Evolutionary conservation across 2,329 filamentous ascomycete species (phyloP).

Genomic region (Blastomyces emzantsi): DNA sequence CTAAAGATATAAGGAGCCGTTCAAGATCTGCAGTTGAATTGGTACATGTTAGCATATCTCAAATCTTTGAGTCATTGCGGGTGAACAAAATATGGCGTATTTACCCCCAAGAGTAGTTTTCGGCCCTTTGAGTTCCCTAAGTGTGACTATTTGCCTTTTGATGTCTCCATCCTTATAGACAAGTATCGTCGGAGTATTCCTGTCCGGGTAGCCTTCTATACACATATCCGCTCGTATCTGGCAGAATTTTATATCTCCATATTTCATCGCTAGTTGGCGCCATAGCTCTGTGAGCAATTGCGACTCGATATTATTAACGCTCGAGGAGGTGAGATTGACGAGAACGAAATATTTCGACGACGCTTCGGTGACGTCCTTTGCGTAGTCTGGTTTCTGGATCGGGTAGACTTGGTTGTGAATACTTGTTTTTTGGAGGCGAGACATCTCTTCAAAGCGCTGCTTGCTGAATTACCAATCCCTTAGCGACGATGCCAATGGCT

Average conservation of each 20-base stretch:
- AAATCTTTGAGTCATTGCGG: background rate
- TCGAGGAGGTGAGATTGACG: constrained; percentile 71
- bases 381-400: constrained; percentile 88
- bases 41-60: background rate
- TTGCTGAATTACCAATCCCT: constrained; percentile 38
- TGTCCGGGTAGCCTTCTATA: constrained; percentile 92
- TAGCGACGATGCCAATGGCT: background rate
- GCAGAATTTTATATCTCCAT: constrained; percentile 94
- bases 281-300: constrained; percentile 75
- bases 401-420: constrained; percentile 88
- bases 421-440: constrained; percentile 62
- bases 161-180: constrained; percentile 92
- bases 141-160: constrained; percentile 80
- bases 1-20: constrained; percentile 68
- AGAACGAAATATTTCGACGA: constrained; percentile 60
- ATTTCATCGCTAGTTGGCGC: constrained; percentile 73
- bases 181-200: constrained; percentile 87
- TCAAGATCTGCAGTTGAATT: constrained; percentile 53
- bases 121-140: constrained; percentile 67
- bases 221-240: constrained; percentile 88
- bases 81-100: constrained; percentile 5
- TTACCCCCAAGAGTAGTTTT: constrained; percentile 54
- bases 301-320: constrained; percentile 76
- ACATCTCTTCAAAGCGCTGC: constrained; percentile 77
- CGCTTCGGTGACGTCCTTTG: constrained; percentile 81